Conservation (phyloP, 805 yeast genomes). For the Wickerhamomyces rabaulensis region DNA sequence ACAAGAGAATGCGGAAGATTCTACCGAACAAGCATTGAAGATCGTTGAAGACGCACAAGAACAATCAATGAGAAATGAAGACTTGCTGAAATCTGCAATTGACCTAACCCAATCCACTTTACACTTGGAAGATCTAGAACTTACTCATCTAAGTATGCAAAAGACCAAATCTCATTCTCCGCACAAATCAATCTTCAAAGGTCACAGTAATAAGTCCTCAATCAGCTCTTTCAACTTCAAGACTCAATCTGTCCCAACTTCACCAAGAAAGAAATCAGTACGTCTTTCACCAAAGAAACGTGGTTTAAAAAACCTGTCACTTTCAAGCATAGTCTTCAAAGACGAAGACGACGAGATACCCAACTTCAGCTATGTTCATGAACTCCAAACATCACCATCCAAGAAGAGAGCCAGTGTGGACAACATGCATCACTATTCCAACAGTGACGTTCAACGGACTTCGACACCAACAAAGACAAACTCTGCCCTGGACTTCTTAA, state of each 20-base stretch:
- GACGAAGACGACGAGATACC: conserved; percentile 13
- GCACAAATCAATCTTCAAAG: conserved; percentile 20
- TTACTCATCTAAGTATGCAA: conserved; percentile 1
- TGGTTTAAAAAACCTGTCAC: conserved; percentile 20
- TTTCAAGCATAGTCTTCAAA: conserved; percentile 22
- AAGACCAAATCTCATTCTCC: conserved; percentile 19
- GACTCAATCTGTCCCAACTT: conserved; percentile 15
- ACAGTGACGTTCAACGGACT: neutral
- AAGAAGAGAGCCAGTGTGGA: conserved; percentile 3
- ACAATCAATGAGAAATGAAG: conserved; percentile 2
- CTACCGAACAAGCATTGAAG: conserved; percentile 22
- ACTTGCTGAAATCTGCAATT: conserved; percentile 13
- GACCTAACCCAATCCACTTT: conserved; percentile 16
- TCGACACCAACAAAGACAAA: conserved; percentile 10
- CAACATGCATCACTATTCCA: neutral
- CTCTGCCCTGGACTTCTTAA: neutral
- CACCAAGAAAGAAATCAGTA: conserved; percentile 15
- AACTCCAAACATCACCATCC: conserved; percentile 20
- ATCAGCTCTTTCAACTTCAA: conserved; percentile 10
- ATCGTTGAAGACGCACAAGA: conserved; percentile 15
- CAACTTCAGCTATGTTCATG: conserved; percentile 21
- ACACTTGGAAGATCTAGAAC: conserved; percentile 11
- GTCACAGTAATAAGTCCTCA: conserved; percentile 16
- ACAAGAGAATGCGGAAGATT: conserved; percentile 7
- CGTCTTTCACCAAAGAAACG: conserved; percentile 12